These are phyloP conservation scores for Metschnikowia shivogae DNA, from an alignment of 805 yeast genomes.

Conservation along the genomic window DNA sequence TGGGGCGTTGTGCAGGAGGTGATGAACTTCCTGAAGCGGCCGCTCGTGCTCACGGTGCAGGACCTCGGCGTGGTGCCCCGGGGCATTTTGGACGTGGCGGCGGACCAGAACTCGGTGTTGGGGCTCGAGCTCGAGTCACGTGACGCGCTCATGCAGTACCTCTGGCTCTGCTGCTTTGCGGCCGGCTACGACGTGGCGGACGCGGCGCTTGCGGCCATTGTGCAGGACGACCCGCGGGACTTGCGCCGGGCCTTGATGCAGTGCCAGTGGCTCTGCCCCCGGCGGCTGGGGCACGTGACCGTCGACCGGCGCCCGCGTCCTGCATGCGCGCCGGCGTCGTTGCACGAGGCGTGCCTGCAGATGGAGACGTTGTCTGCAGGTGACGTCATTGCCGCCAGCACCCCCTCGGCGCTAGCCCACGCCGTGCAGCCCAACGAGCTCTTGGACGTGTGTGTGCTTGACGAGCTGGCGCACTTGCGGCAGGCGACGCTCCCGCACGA, in stretches of 20 bases:
- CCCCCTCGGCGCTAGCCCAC: slow-evolving; percentile 26
- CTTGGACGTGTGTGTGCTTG: slow-evolving; percentile 29
- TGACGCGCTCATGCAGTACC: slow-evolving; percentile 26
- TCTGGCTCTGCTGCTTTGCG: slow-evolving; percentile 37
- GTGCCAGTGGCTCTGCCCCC: slow-evolving; percentile 39
- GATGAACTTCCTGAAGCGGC: slow-evolving; percentile 58
- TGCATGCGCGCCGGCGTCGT: neutral
- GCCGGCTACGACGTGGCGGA: slow-evolving; percentile 33
- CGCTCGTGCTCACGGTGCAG: slow-evolving; percentile 64
- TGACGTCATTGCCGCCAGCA: slow-evolving; percentile 26
- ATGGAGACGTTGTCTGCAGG: slow-evolving; percentile 26
- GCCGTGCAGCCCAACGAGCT: slow-evolving; percentile 31
- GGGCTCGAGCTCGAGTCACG: slow-evolving; percentile 21
- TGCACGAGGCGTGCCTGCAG: neutral
- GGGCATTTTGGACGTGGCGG: slow-evolving; percentile 43
- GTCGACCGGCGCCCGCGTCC: neutral
- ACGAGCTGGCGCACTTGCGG: slow-evolving; percentile 26
- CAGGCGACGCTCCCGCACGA: slow-evolving; percentile 38
- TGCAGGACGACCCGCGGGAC: slow-evolving; percentile 24
- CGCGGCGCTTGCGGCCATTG: slow-evolving; percentile 24
- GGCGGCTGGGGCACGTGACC: neutral
- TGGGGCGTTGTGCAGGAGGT: slow-evolving; percentile 71
- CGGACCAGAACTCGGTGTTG: slow-evolving; percentile 38
- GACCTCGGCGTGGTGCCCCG: slow-evolving; percentile 47
- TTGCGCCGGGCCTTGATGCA: slow-evolving; percentile 44